A percentile compares a stretch with the other conserved stretches of the same genome.
phyloP scores from a whole-genome alignment of 2,329 filamentous ascomycete genomes.

The Ophiostoma quercus region DNA sequence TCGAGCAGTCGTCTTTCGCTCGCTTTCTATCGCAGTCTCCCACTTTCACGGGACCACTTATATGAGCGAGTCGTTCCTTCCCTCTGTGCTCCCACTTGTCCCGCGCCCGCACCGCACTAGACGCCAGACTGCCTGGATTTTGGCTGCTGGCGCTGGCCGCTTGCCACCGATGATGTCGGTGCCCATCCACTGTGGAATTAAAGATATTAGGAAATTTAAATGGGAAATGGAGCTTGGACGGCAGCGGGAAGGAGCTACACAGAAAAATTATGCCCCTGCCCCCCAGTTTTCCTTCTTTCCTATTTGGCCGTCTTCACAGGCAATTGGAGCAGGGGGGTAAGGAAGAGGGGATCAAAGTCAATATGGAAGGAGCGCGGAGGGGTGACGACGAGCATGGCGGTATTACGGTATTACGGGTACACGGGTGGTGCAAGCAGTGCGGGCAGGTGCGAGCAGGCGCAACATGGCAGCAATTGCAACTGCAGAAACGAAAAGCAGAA shows the following conservation, averaged over 20 bases:
- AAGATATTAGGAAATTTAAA: background rate
- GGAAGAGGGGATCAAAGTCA: background rate
- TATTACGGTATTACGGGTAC: background rate
- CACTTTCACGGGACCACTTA: background rate
- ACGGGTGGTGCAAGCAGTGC: background rate
- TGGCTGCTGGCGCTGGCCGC: background rate
- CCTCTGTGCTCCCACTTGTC: slow-evolving; percentile 8
- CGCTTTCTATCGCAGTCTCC: slow-evolving; percentile 1
- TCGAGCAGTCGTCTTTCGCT: slow-evolving; percentile 11
- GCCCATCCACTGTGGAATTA: slow-evolving; percentile 17
- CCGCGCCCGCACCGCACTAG: slow-evolving; percentile 16
- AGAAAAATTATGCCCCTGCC: slow-evolving; percentile 22
- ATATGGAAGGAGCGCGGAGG: background rate
- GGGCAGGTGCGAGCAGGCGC: background rate
- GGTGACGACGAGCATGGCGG: background rate
- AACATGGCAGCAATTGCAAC: background rate
- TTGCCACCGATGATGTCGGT: slow-evolving; percentile 28
- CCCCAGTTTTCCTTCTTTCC: slow-evolving; percentile 2
- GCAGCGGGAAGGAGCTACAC: slow-evolving; percentile 27
- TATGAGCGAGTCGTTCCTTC: background rate
- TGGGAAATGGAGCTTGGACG: slow-evolving; percentile 23
- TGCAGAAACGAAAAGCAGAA: background rate
- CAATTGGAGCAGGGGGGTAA: background rate
- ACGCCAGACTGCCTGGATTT: slow-evolving; percentile 11
- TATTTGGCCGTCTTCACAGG: background rate